Percentiles rank a stretch among this genome's conserved stretches.
phyloP scores from a whole-genome alignment of 2,329 filamentous ascomycete species.

The Plenodomus lindquistii region DNA sequence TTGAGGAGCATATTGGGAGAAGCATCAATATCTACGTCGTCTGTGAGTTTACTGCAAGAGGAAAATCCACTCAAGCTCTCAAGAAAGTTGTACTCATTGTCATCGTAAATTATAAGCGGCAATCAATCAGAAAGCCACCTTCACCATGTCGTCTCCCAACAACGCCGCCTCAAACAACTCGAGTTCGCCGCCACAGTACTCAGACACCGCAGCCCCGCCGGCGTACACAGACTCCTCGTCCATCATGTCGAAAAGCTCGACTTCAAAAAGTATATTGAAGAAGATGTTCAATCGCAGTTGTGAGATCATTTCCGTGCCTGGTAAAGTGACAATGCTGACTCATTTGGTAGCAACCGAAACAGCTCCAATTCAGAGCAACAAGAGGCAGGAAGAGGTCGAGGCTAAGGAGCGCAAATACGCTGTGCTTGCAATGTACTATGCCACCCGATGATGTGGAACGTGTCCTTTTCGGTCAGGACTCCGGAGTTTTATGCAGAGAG shows the following conservation, averaged over 20 bases:
- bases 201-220: conserved; percentile 4
- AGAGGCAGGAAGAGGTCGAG: background rate
- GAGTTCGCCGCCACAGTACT: conserved; percentile 3
- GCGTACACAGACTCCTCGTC: conserved; percentile 17
- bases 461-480: background rate
- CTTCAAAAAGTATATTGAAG: conserved; percentile 17
- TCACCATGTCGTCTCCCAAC: conserved; percentile 7
- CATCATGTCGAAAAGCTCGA: conserved; percentile 10
- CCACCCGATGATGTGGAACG: background rate
- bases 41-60: background rate
- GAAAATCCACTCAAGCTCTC: background rate
- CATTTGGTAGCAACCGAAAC: background rate
- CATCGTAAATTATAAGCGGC: too few relatives aligned
- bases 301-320: conserved; percentile 1
- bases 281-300: conserved; percentile 16
- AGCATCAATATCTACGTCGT: background rate
- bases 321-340: background rate
- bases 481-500: background rate
- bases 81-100: background rate
- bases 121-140: background rate
- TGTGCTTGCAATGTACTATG: background rate
- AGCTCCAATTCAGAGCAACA: background rate
- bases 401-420: background rate
- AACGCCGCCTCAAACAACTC: background rate
- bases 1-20: background rate